phyloP scores from a whole-genome alignment of 495 filamentous ascomycete species.

The Trichoderma reesei region DNA sequence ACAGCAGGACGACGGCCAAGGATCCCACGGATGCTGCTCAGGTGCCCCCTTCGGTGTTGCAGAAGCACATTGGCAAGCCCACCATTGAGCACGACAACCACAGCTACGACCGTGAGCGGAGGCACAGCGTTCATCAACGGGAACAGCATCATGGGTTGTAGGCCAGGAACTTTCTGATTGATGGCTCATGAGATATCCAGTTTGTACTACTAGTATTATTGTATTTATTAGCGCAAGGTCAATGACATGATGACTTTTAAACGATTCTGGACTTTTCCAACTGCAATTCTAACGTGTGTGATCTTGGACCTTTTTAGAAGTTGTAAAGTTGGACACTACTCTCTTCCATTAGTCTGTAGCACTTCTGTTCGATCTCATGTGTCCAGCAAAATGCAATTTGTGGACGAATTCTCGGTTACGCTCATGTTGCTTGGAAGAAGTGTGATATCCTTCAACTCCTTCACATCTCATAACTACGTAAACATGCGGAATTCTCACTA shows the following conservation, averaged over 20 bases:
- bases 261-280: too few relatives aligned
- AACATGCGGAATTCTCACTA: too few relatives aligned
- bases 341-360: too few relatives aligned
- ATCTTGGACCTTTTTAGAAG: too few relatives aligned
- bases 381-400: too few relatives aligned
- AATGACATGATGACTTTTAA: neutral
- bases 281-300: too few relatives aligned
- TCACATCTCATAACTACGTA: too few relatives aligned
- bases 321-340: too few relatives aligned
- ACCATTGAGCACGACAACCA: conserved; percentile 28
- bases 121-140: conserved; percentile 32
- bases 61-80: conserved; percentile 28
- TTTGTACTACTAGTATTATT: conserved; percentile 6
- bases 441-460: too few relatives aligned
- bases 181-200: neutral
- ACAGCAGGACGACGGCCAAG: neutral
- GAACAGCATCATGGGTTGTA: conserved; percentile 31
- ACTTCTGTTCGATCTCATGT: too few relatives aligned
- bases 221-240: neutral
- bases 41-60: conserved; percentile 37
- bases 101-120: conserved; percentile 24
- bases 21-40: conserved; percentile 39
- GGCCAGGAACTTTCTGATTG: conserved; percentile 10
- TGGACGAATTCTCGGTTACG: too few relatives aligned
- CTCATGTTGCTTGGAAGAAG: too few relatives aligned